Percentiles rank a stretch among this genome's conserved stretches.
These are phyloP conservation scores for Tylopilus sp. DNA, from an alignment of 768 basidiomycete species.

Conservation along the genomic window DNA sequence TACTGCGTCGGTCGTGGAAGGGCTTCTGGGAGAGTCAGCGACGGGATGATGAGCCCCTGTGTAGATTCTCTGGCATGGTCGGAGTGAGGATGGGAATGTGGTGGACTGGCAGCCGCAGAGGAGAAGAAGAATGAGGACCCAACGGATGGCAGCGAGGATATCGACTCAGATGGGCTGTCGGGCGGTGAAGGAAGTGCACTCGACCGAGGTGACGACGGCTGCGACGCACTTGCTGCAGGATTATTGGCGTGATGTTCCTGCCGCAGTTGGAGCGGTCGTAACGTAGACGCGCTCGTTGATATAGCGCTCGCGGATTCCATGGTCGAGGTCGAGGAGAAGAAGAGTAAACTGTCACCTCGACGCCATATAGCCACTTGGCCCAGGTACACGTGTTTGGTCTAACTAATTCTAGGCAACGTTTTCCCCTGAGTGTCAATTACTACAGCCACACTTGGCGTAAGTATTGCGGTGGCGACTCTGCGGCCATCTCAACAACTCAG, in stretches of 20 bases:
- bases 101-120: slow-evolving; percentile 65
- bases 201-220: slow-evolving; percentile 47
- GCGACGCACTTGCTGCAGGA: slow-evolving; percentile 28
- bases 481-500: neutral
- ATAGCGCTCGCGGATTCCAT: slow-evolving; percentile 24
- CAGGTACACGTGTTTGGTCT: slow-evolving; percentile 33
- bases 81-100: slow-evolving; percentile 44
- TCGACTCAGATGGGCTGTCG: slow-evolving; percentile 59
- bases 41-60: slow-evolving; percentile 67
- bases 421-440: neutral
- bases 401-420: slow-evolving; percentile 3
- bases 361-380: slow-evolving; percentile 13
- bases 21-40: slow-evolving; percentile 57
- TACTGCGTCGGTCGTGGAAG: slow-evolving; percentile 63
- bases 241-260: slow-evolving; percentile 13
- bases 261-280: slow-evolving; percentile 34
- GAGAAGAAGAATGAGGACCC: slow-evolving; percentile 78
- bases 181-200: slow-evolving; percentile 55
- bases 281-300: slow-evolving; percentile 38
- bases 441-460: neutral
- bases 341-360: neutral
- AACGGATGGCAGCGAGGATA: slow-evolving; percentile 70
- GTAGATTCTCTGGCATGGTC: slow-evolving; percentile 39
- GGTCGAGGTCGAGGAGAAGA: slow-evolving; percentile 5
- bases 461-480: neutral